Base-by-base conservation (phyloP, 129 eudicot genomes). In the Smallanthus sonchifolius region DNA sequence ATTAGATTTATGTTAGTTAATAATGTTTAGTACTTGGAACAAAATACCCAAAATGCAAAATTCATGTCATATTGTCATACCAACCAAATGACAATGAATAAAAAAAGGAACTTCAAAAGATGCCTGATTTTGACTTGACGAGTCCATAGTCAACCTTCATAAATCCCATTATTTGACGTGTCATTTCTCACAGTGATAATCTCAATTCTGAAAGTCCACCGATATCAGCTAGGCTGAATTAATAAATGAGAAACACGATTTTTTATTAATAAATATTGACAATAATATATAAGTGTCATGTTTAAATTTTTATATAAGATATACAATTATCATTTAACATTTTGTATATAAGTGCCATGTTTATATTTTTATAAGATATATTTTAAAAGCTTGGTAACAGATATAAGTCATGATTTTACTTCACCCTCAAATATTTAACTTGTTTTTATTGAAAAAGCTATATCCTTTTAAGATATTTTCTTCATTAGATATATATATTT, bases 131-230 rank as follows among this genome's bases (percentile, higher is more conserved):
- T 44, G 60, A 72, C 37, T 62, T 17, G 16, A 55, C 35, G 63
- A 39, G 3, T 28, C 38, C 3, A 30, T 11, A 59, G 73, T 71
- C 77, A 79, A 54, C 67, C 24, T 76, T 71, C 16, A 54, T 15
- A 78, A 44, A 70, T 72, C 61, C 73, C 13, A 38, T 63, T 39
- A 0, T 79, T 79, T 72, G 73, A 79, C 77, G 16, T 5, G 6
- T 59, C 69, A 6, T 35, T 28, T 20, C 5, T 44, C 30, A 75
- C 63, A 35, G 45, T 16, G 30, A 17, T 1, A n/a, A 49, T 15
- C 6, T 5, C 19, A 24, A 24, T 24, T 24, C 30, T 24, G 0
- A 15, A 49, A 49, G 56, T 49, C 56, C n/a, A 49, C 24, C 7
- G 1, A 49, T 59, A 30, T 17, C 60, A 54, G 34, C 10, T 16